Evolutionary conservation across 768 basidiomycete species (phyloP).

Genomic region (Mycena rosella): DNA sequence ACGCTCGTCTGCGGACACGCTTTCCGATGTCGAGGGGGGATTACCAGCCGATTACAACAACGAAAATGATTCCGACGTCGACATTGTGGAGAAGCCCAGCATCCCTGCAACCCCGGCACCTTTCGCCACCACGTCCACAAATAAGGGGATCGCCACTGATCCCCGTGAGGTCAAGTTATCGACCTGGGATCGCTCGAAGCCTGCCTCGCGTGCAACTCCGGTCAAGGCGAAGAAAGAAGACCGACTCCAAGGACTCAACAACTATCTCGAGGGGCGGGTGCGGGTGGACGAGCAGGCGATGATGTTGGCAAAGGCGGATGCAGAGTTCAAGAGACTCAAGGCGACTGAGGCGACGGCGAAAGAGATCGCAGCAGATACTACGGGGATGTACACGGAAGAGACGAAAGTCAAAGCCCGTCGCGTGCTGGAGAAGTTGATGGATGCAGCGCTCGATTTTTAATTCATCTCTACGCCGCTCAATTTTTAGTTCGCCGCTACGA

Average conservation of each 20-base stretch:
- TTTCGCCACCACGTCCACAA: background rate
- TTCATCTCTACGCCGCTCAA: too few species aligned
- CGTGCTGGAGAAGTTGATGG: slow-evolving; percentile 14
- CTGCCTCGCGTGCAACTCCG: background rate
- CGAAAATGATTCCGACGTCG: background rate
- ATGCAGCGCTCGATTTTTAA: slow-evolving; percentile 7
- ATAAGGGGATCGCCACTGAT: background rate
- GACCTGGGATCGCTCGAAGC: slow-evolving; percentile 13
- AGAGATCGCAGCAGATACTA: background rate
- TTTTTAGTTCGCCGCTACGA: background rate
- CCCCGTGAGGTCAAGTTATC: slow-evolving; percentile 12
- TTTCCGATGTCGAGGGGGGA: slow-evolving; percentile 12
- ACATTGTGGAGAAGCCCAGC: background rate
- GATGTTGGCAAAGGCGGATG: slow-evolving; percentile 17
- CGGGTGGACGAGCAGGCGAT: background rate
- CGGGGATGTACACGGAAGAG: slow-evolving; percentile 1
- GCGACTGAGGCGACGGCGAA: slow-evolving; percentile 1
- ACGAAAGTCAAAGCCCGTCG: slow-evolving; percentile 9
- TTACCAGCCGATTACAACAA: background rate
- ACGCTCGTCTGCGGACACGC: slow-evolving; percentile 11
- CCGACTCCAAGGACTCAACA: slow-evolving; percentile 2
- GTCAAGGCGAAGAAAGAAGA: slow-evolving; percentile 17
- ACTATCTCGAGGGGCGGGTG: slow-evolving; percentile 10
- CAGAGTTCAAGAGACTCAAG: slow-evolving; percentile 8
- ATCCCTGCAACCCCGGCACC: slow-evolving; percentile 4